Evolutionary conservation across 2,329 filamentous ascomycete species (phyloP), one percentile per base, ranked within the genome.

Genomic region (Botryosphaeria agaves): DNA sequence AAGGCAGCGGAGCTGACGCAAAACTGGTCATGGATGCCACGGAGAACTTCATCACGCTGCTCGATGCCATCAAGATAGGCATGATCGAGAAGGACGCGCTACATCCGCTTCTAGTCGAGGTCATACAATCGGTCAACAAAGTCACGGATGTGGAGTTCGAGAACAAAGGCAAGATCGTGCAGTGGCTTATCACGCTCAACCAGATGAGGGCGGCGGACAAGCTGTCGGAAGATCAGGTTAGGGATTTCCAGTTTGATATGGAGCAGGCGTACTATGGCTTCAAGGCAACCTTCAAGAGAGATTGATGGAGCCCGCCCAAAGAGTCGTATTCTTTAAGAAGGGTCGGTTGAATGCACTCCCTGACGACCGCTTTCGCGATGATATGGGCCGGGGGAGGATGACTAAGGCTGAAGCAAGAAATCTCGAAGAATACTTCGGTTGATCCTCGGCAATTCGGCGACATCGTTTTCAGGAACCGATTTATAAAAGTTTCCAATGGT

Each of bases 171-270:
- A 95, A 95, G 66, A 95, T 98, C 43, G 84, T 98, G 33, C 85
- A 94, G 52, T 98, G 89, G 89, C 66, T 98, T 41, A 98, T 98
- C 45, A 79, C 82, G 5, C 62, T 98, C 39, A 98, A 98, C 50
- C 85, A 94, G 57, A 95, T 98, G 89, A 82, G 82, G 48, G 89
- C 85, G 6, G 84, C 83, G 1, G 85, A 95, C 46, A 84, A 93
- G 51, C 55, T 98, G 41, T 76, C 69, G 42, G 80, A 92, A 45
- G 76, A 87, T 34, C 83, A 94, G 56, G 80, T 80, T 5, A 66
- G 87, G 34, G 84, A 98, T 53, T 60, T 95, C 41, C 79, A 89
- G 41, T 72, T 93, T 52, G 87, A 95, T 51, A 92, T 95, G 47
- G 83, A 93, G 48, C 76, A 82, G 46, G 87, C 87, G 24, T 95